Evolutionary conservation across 495 filamentous ascomycete genomes (phyloP), one percentile per base, ranked within the genome.

Genomic region (Daldinia bambusicola): DNA sequence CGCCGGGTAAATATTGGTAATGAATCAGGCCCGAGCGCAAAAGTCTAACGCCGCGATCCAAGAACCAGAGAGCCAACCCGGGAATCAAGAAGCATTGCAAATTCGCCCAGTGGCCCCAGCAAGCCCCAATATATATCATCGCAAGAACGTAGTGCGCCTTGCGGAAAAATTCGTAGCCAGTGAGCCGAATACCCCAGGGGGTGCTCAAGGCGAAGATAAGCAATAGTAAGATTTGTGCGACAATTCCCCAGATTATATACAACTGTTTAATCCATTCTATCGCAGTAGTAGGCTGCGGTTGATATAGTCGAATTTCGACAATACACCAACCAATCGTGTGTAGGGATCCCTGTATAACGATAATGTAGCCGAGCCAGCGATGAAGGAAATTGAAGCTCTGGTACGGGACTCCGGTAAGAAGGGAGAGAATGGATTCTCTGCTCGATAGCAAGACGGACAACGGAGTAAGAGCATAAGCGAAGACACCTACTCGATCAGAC

Each of bases 361-460:
- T 90, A 64, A 91, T 85, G 45, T 87, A 86, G 0, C 90, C 89
- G 2, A 84, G 76, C 88, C 88, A 90, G 30, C 88, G 85, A 72
- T 91, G 89, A 26, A 92, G 79, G 76, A 91, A 91, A 78, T 89
- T 87, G 80, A 91, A 91, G 57, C 83, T 84, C 63, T 90, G 87
- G 69, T 91, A 91, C 0, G 90, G 88, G 4, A 91, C 76, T 6
- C 90, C 89, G 0, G 88, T 91, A 50, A 90, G 63, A 31, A 90
- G 63, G 0, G 84, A 87, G 4, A 92, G 84, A 2, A 91, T 77
- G 0, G 84, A 88, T 59, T 91, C 89, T 5, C 88, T 82, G 55
- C 79, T 87, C 36, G 83, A 84, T 13, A 91, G 80, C 9, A 89
- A 76, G 37, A 91, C 75, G 1, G 87, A 86, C 0, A 91, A 81